phyloP scores from a whole-genome alignment of 192 early-diverging fungal species.

The Podila horticola region DNA sequence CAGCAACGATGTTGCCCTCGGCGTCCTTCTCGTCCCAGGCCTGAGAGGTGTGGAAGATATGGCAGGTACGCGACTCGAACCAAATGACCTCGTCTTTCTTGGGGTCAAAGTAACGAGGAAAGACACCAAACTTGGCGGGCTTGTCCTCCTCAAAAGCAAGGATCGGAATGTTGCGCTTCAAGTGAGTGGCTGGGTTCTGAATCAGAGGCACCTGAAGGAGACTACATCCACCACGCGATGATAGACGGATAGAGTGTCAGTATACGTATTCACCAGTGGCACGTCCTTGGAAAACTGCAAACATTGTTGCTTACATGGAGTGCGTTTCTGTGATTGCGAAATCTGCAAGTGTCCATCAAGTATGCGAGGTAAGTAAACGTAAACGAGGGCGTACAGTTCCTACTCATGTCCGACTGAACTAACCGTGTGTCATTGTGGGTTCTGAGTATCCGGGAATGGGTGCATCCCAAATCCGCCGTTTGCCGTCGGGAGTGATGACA shows the following conservation, averaged over 20 bases:
- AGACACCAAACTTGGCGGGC: slow-evolving; percentile 22
- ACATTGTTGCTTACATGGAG: slow-evolving; percentile 17
- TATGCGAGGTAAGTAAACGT: not conserved
- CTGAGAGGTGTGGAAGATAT: slow-evolving; percentile 44
- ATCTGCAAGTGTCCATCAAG: slow-evolving; percentile 1
- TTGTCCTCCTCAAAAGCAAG: slow-evolving; percentile 19
- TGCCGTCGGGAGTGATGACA: slow-evolving; percentile 27
- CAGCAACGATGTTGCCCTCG: slow-evolving; percentile 30
- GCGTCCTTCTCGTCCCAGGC: slow-evolving; percentile 40
- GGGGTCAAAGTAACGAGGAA: slow-evolving; percentile 35
- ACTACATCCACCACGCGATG: slow-evolving; percentile 3
- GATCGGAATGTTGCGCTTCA: slow-evolving; percentile 9
- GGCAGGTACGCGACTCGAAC: slow-evolving; percentile 42
- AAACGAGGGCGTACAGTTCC: not conserved
- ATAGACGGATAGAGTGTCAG: too few species aligned
- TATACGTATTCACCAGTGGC: too few species aligned
- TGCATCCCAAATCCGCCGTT: slow-evolving; percentile 21
- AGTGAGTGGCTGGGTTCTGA: not conserved
- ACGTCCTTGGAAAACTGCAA: too few species aligned
- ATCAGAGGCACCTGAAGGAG: slow-evolving; percentile 19
- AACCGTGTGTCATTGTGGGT: slow-evolving; percentile 27
- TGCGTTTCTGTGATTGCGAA: slow-evolving; percentile 27
- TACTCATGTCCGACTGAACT: not conserved
- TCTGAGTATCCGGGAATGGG: slow-evolving; percentile 12
- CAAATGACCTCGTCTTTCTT: slow-evolving; percentile 27